Evolutionary conservation across 2,329 filamentous ascomycete genomes (phyloP).

Genomic region (Decorospora gaudefroyi): DNA sequence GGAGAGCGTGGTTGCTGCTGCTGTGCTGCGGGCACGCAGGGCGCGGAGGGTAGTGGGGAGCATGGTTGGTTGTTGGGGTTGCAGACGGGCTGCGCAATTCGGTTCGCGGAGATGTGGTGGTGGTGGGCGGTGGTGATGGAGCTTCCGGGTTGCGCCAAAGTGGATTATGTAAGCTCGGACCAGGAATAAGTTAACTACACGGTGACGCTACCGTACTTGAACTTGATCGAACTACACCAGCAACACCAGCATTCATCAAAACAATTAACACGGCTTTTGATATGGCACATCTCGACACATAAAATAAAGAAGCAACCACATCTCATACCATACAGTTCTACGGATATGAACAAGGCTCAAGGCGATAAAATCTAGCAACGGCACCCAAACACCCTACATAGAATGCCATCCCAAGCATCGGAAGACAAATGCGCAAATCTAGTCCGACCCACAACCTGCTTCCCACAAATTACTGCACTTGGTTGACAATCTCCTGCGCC

Average conservation of each 20-base stretch:
- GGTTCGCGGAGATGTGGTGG: constrained; percentile 8
- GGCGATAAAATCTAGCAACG: constrained; percentile 21
- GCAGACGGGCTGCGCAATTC: constrained; percentile 28
- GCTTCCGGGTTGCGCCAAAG: too few species aligned
- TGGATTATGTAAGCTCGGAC: too few species aligned
- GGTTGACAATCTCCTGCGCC: constrained; percentile 94
- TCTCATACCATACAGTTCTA: constrained; percentile 14
- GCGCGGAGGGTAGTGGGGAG: constrained; percentile 35
- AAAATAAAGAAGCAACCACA: too few species aligned
- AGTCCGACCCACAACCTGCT: background rate
- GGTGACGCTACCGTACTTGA: too few species aligned
- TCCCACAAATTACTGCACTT: constrained; percentile 57
- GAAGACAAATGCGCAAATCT: too few species aligned
- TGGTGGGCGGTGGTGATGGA: too few species aligned
- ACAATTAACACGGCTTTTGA: too few species aligned
- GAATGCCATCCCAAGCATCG: constrained; percentile 26
- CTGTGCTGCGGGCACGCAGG: constrained; percentile 33
- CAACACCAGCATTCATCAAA: too few species aligned
- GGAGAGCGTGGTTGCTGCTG: too few species aligned
- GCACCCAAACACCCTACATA: constrained; percentile 27
- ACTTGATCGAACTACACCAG: too few species aligned
- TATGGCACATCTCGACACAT: too few species aligned
- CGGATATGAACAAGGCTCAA: constrained; percentile 19
- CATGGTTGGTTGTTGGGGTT: constrained; percentile 25
- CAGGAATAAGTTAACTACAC: too few species aligned